Evolutionary conservation across 2,329 filamentous ascomycete genomes (phyloP), one percentile per base, ranked within the genome.

Genomic region (Trichoderma sp.): DNA sequence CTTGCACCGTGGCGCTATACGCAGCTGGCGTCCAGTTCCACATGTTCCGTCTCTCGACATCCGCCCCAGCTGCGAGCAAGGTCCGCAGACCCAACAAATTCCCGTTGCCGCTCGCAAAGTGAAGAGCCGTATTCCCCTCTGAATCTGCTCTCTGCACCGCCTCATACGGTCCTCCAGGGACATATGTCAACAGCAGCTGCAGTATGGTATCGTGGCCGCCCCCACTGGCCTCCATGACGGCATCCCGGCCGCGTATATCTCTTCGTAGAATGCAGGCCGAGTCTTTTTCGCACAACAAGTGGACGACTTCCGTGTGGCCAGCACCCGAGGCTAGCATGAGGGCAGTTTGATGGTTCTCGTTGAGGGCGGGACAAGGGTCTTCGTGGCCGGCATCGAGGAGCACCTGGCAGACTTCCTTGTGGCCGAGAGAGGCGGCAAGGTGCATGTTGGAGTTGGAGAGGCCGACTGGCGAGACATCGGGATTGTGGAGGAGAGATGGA

Each of bases 361-460:
- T 97, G 77, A 95, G 88, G 14, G 93, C 93, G 35, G 95, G 91
- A 67, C 91, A 91, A 6, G 88, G 89, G n/a, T 87, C 83, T 83
- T 97, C 94, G 83, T 97, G 95, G 75, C 93, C 93, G 6, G 90
- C 87, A n/a, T 89, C 86, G 77, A 97, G 87, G 33, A 98, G 90
- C 72, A 92, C 88, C 79, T 90, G 88, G 82, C 91, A 92, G 79
- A 97, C 92, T 64, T 91, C 86, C 8, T 91, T 86, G 81, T 93
- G 90, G 71, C 94, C 95, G 75, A 95, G 87, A 8, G 90, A 90
- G 12, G 93, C 93, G 60, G 95, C 94, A 3, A 97, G 89, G 83
- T 97, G 95, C 53, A 98, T 89, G 78, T 91, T 95, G 3, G 94
- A 96, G 85, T 97, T 97, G 83, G 93, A 93, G 78, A 94, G 91